phyloP scores from a whole-genome alignment of 2,329 filamentous ascomycete species.

The Trichoderma brevicompactum region DNA sequence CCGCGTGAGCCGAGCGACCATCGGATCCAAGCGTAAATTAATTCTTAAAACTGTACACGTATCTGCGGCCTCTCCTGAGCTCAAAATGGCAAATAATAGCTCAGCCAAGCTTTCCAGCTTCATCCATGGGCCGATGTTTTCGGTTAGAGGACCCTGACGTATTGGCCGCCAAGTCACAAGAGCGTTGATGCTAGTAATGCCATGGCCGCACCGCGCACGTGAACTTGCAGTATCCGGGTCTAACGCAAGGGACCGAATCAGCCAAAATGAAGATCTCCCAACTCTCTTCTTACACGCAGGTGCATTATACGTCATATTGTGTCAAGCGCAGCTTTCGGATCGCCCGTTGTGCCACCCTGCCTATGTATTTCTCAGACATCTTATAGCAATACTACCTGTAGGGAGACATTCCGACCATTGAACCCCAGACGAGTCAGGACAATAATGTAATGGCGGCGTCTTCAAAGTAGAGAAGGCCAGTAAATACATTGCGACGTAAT shows the following conservation, averaged over 20 bases:
- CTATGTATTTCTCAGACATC: neutral
- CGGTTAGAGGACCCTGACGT: conserved; percentile 5
- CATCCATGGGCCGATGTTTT: conserved; percentile 1
- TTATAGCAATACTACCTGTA: neutral
- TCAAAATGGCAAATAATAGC: conserved; percentile 5
- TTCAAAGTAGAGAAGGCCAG: too few relatives aligned
- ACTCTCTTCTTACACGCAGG: neutral
- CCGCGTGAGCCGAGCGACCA: conserved; percentile 6
- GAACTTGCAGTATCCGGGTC: conserved; percentile 7
- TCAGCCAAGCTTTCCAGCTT: conserved; percentile 14
- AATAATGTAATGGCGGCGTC: too few relatives aligned
- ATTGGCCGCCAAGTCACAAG: conserved; percentile 9
- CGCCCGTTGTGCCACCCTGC: neutral
- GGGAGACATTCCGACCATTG: neutral
- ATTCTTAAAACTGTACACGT: neutral
- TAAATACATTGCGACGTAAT: too few relatives aligned
- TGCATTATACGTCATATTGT: conserved; percentile 12
- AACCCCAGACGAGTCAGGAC: neutral
- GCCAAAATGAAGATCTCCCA: conserved; percentile 7
- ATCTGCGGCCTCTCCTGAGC: conserved; percentile 9
- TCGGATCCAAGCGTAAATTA: conserved; percentile 1
- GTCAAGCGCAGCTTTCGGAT: neutral
- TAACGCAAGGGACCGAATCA: conserved; percentile 10
- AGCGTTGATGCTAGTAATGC: neutral
- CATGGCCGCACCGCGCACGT: neutral